Conservation (phyloP, 768 basidiomycete genomes). For the Pleurotus ostreatus region DNA sequence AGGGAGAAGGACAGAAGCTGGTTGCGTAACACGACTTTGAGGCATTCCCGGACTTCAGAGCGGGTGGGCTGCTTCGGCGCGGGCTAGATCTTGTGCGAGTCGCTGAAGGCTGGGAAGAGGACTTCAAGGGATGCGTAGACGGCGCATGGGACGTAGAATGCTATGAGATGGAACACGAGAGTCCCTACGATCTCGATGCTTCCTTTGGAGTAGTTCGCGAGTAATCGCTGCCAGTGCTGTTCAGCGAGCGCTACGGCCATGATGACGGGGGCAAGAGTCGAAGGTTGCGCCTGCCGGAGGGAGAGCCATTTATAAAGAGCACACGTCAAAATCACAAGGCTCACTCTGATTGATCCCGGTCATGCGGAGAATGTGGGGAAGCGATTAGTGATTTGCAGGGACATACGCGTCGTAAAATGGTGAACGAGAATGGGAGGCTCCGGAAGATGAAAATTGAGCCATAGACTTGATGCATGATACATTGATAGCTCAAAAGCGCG, state of each 20-base stretch:
- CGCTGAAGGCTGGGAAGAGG: slow-evolving; percentile 19
- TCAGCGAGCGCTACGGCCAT: background rate
- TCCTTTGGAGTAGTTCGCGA: slow-evolving; percentile 10
- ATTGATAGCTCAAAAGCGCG: no score
- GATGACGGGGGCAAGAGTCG: background rate
- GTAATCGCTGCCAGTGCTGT: background rate
- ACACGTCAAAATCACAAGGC: no score
- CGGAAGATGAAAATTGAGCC: no score
- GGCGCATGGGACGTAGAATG: slow-evolving; percentile 21
- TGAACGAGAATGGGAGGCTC: no score
- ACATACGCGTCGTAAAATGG: no score
- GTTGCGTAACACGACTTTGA: slow-evolving; percentile 19
- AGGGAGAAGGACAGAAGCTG: slow-evolving; percentile 18
- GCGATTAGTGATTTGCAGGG: no score
- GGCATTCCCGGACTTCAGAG: slow-evolving; percentile 19
- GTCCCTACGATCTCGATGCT: slow-evolving; percentile 21
- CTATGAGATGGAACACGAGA: slow-evolving; percentile 17
- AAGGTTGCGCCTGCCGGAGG: no score
- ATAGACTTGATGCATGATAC: no score
- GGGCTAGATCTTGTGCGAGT: slow-evolving; percentile 21
- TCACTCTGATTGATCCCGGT: no score
- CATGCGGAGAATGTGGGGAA: no score
- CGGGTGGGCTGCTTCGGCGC: slow-evolving; percentile 20
- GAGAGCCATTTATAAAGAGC: no score
- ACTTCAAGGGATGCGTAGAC: slow-evolving; percentile 17